Base-by-base conservation (phyloP, 495 filamentous ascomycete genomes). In the Penicilliopsis zonata region DNA sequence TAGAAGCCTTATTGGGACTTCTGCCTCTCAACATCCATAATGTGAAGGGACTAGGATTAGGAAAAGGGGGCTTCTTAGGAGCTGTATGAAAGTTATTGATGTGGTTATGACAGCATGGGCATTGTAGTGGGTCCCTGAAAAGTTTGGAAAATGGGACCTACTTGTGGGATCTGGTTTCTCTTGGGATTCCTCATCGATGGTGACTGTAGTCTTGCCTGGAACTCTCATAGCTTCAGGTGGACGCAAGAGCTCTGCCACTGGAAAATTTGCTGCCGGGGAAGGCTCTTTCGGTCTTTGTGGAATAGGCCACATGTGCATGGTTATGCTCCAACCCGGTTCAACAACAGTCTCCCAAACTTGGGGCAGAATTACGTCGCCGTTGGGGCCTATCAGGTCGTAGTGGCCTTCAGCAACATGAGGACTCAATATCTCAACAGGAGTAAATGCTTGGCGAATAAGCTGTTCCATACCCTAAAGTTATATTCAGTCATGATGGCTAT, bases 271-370 rank as follows among this genome's bases (percentile, higher is more conserved):
- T 33, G 53, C 39, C n/a, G 64, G 56, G 23, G 61, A 60, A 5
- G 57, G 49, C 10, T 51, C 50, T 30, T 62, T 62, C 10, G 64
- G 62, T 33, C 65, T 66, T 41, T 78, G 76, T 3, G 71, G 74
- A 65, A 94, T 80, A 3, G 88, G 86, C 87, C 87, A 95, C 85
- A 94, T 90, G 42, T 92, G 82, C 88, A 94, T 94, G 3, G 78
- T 86, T 45, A 95, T 80, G 22, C 70, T 66, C 84, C 83, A 93
- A 50, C 86, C 84, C 4, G 85, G 85, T 54, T 90, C 72, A 26
- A 93, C 59, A 28, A 86, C 76, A 33, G 74, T 83, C 36, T 90
- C 84, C 84, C 84, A 93, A 5, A 90, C 75, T 38, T 82, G 73
- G 4, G 83, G 84, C 13, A 93, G 74, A 41, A 93, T 85, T 42